phyloP scores from a whole-genome alignment of 2,329 filamentous ascomycete species.

The Fusarium cyanostomum region DNA sequence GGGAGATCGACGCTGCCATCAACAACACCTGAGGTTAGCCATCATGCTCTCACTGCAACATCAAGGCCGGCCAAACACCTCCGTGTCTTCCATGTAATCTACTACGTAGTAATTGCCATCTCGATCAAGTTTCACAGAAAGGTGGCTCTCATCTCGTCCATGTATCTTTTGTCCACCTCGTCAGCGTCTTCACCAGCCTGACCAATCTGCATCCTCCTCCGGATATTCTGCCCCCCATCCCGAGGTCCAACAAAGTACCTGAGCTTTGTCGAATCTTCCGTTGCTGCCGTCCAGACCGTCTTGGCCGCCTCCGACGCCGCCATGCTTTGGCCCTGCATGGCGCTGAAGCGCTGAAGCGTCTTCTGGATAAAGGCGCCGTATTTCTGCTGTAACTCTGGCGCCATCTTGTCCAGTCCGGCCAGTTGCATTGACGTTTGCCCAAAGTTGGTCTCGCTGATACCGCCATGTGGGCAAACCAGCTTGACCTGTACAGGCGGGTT shows the following conservation, averaged over 20 bases:
- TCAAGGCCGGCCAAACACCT: slow-evolving; percentile 11
- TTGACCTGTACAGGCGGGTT: slow-evolving; percentile 16
- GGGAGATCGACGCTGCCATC: neutral
- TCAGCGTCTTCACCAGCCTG: neutral
- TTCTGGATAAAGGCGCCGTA: slow-evolving; percentile 15
- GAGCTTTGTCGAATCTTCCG: slow-evolving; percentile 11
- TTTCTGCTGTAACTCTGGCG: slow-evolving; percentile 20
- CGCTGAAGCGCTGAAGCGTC: slow-evolving; percentile 26
- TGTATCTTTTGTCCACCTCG: slow-evolving; percentile 26
- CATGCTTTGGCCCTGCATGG: slow-evolving; percentile 30
- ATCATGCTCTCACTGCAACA: neutral
- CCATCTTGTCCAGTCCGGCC: slow-evolving; percentile 30
- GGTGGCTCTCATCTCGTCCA: slow-evolving; percentile 24
- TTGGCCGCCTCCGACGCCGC: slow-evolving; percentile 14
- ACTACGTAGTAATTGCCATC: slow-evolving; percentile 6
- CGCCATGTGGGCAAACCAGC: slow-evolving; percentile 14
- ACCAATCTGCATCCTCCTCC: slow-evolving; percentile 15
- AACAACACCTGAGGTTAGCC: neutral
- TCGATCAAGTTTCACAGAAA: slow-evolving; percentile 33
- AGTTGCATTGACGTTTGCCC: slow-evolving; percentile 22
- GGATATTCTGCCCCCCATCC: slow-evolving; percentile 8
- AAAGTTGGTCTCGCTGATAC: slow-evolving; percentile 24
- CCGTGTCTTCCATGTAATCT: slow-evolving; percentile 7
- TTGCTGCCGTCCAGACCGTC: slow-evolving; percentile 15
- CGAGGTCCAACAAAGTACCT: slow-evolving; percentile 18